A percentile compares a stretch with the other conserved stretches of the same genome.
Conservation (phyloP, 2,329 filamentous ascomycete species). For the Aspergillus luchuensis region DNA sequence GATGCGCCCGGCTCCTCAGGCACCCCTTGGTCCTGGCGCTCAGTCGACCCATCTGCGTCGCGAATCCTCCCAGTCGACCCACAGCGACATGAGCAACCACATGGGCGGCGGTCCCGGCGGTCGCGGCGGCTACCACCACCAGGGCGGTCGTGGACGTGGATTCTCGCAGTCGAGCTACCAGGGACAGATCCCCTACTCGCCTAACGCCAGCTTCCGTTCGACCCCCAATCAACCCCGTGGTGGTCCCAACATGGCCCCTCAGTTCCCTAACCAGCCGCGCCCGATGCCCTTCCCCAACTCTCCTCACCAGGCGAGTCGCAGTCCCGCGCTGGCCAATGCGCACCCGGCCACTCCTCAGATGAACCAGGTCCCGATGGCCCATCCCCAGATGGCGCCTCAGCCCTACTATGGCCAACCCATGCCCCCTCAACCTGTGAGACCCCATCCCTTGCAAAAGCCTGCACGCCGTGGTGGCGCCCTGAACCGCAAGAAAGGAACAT, state of each 20-base stretch:
- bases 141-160: conserved; percentile 60
- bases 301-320: conserved; percentile 64
- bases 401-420: conserved; percentile 61
- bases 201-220: conserved; percentile 55
- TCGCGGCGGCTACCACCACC: conserved; percentile 56
- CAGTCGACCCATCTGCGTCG: conserved; percentile 79
- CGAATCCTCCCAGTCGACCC: conserved; percentile 81
- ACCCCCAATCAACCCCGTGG: conserved; percentile 54
- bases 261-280: conserved; percentile 50
- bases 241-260: conserved; percentile 54
- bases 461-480: conserved; percentile 34
- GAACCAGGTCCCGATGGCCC: conserved; percentile 68
- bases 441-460: conserved; percentile 40
- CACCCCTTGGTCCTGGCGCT: conserved; percentile 61
- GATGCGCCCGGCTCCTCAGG: conserved; percentile 67
- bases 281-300: conserved; percentile 61
- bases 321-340: conserved; percentile 66
- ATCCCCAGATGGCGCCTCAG: conserved; percentile 64
- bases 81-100: conserved; percentile 70
- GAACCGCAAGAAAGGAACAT: conserved; percentile 38
- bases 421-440: conserved; percentile 63
- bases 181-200: conserved; percentile 57
- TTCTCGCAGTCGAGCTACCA: conserved; percentile 57
- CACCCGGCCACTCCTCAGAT: conserved; percentile 71
- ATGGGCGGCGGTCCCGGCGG: conserved; percentile 53